Conservation (phyloP, 495 filamentous ascomycete genomes). For the Penicillium arizonense region DNA sequence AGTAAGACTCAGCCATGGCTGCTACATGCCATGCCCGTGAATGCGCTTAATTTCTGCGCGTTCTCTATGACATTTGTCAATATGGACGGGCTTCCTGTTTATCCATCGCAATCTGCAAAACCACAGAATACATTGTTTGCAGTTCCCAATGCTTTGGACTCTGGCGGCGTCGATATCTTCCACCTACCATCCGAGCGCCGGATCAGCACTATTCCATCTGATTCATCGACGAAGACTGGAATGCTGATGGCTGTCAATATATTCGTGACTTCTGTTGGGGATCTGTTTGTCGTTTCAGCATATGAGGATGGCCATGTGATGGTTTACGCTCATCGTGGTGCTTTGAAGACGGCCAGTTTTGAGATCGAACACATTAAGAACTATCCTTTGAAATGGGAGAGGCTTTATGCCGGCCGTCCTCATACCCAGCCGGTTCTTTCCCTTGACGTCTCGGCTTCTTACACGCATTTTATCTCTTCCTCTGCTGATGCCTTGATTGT, state of each 20-base stretch:
- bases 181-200: slow-evolving; percentile 73
- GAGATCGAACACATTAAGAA: slow-evolving; percentile 5
- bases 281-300: slow-evolving; percentile 62
- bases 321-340: slow-evolving; percentile 45
- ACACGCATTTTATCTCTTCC: slow-evolving; percentile 72
- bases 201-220: slow-evolving; percentile 61
- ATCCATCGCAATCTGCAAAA: not conserved
- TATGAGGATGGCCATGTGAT: slow-evolving; percentile 83
- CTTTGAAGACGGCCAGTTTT: slow-evolving; percentile 12
- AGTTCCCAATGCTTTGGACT: slow-evolving; percentile 73
- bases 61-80: slow-evolving; percentile 59
- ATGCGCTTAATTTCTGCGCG: slow-evolving; percentile 93
- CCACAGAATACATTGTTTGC: slow-evolving; percentile 56
- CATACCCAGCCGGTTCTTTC: slow-evolving; percentile 89
- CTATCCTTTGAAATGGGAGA: slow-evolving; percentile 53
- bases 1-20: slow-evolving; percentile 71
- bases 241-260: slow-evolving; percentile 89
- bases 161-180: slow-evolving; percentile 83
- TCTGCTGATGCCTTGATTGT: slow-evolving; percentile 72
- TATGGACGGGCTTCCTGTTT: not conserved
- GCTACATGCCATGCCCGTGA: slow-evolving; percentile 77
- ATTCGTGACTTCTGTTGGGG: slow-evolving; percentile 33
- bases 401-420: slow-evolving; percentile 60
- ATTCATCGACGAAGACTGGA: slow-evolving; percentile 60
- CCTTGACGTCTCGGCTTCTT: slow-evolving; percentile 57